Evolutionary conservation across 192 early-diverging fungal genomes (phyloP).

Genomic region (Anaeromyces robustus): DNA sequence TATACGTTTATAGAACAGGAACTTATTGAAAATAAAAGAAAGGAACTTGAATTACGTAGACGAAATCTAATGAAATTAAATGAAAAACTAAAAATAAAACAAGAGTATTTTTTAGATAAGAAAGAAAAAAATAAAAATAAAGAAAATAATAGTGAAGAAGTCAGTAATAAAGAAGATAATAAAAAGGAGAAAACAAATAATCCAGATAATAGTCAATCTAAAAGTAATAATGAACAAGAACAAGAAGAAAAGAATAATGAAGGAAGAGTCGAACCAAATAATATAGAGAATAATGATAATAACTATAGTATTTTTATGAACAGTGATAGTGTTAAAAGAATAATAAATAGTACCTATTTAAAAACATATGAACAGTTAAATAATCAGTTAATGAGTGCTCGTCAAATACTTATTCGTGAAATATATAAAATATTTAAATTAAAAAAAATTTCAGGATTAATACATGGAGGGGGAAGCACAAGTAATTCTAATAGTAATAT

Average conservation of each 20-base stretch:
- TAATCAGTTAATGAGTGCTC: not conserved
- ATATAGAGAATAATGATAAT: not conserved
- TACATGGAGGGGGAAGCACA: not conserved
- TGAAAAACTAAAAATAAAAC: not conserved
- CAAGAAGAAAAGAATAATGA: too few species aligned
- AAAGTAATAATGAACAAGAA: too few species aligned
- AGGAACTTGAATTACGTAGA: not conserved
- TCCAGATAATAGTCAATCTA: too few species aligned
- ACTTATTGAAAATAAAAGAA: not conserved
- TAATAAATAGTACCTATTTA: not conserved
- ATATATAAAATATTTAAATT: not conserved
- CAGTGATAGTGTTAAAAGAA: not conserved
- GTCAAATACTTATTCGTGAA: not conserved
- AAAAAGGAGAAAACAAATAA: too few species aligned
- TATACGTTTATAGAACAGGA: not conserved
- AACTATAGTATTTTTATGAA: not conserved
- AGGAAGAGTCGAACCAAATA: not conserved
- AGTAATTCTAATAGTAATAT: not conserved
- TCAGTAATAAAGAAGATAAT: not conserved
- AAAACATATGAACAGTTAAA: not conserved
- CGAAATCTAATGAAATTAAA: not conserved
- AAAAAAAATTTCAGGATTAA: not conserved
- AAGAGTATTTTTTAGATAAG: not conserved
- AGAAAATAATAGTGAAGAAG: not conserved
- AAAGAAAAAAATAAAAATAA: too few species aligned